Percentiles rank a stretch among this genome's conserved stretches.
phyloP scores from a whole-genome alignment of 805 yeast genomes.

The Starmerella vaccinii region DNA sequence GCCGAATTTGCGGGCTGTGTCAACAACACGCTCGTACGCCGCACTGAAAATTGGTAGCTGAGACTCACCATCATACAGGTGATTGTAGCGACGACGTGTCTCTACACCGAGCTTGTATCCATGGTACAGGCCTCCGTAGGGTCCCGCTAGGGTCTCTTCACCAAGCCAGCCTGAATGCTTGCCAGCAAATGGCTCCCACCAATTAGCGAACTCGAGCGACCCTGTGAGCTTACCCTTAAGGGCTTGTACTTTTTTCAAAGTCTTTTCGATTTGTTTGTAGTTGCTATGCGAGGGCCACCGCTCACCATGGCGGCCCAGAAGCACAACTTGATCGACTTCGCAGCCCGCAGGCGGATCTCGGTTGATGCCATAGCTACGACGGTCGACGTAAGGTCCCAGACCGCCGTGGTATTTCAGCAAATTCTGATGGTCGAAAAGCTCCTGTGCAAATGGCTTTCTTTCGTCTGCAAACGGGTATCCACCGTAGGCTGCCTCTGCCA shows the following conservation, averaged over 20 bases:
- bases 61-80: slow-evolving; percentile 35
- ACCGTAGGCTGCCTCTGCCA: neutral
- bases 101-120: slow-evolving; percentile 42
- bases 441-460: slow-evolving; percentile 23
- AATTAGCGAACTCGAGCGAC: slow-evolving; percentile 39
- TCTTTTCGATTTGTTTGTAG: slow-evolving; percentile 10
- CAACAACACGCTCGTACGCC: slow-evolving; percentile 40
- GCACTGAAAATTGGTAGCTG: slow-evolving; percentile 45
- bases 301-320: slow-evolving; percentile 50
- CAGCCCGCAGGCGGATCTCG: slow-evolving; percentile 45
- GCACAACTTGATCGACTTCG: slow-evolving; percentile 44
- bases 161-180: slow-evolving; percentile 37
- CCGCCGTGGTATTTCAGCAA: slow-evolving; percentile 19
- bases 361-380: slow-evolving; percentile 44
- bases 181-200: slow-evolving; percentile 36
- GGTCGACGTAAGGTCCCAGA: slow-evolving; percentile 24
- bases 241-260: slow-evolving; percentile 13
- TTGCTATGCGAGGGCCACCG: slow-evolving; percentile 37
- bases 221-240: slow-evolving; percentile 28
- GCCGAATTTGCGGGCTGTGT: slow-evolving; percentile 28
- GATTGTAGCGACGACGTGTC: slow-evolving; percentile 41
- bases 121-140: slow-evolving; percentile 45
- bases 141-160: slow-evolving; percentile 42
- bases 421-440: slow-evolving; percentile 35
- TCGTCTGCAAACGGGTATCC: slow-evolving; percentile 14